Percentiles rank a stretch among this genome's conserved stretches.
phyloP scores from a whole-genome alignment of 371 early-diverging fungal genomes.

The Encephalitozoon intestinalis region DNA sequence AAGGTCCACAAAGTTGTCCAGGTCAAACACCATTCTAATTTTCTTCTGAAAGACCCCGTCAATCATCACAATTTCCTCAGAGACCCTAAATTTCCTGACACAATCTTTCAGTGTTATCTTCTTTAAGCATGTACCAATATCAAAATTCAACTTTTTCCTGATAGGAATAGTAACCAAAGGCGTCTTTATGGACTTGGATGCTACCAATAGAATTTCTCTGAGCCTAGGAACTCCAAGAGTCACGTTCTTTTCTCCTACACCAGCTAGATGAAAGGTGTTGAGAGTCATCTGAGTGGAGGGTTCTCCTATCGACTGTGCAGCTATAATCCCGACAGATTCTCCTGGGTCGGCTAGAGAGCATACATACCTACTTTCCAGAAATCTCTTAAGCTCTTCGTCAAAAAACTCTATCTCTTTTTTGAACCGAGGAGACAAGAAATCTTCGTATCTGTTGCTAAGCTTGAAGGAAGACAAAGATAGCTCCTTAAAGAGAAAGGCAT shows the following conservation, averaged over 20 bases:
- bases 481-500: conserved; percentile 57
- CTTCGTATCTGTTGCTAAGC: background rate
- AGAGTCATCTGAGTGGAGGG: conserved; percentile 99
- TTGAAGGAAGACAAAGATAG: background rate
- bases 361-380: conserved; percentile 30
- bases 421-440: background rate
- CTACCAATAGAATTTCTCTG: conserved; percentile 97
- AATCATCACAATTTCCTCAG: conserved; percentile 37
- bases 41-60: conserved; percentile 28
- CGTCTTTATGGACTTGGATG: conserved; percentile 80
- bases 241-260: conserved; percentile 94
- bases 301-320: conserved; percentile 96
- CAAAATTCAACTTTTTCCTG: conserved; percentile 40
- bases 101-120: conserved; percentile 36
- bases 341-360: conserved; percentile 76
- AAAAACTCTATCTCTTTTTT: background rate
- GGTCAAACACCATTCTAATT: conserved; percentile 26
- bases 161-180: conserved; percentile 82
- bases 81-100: conserved; percentile 24
- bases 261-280: conserved; percentile 99
- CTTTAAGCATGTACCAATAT: conserved; percentile 10
- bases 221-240: conserved; percentile 99
- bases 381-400: conserved; percentile 12
- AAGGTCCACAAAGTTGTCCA: conserved; percentile 12
- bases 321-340: conserved; percentile 91